phyloP scores from a whole-genome alignment of 1,284 basidiomycete species.

The Ceratobasidium sp. region DNA sequence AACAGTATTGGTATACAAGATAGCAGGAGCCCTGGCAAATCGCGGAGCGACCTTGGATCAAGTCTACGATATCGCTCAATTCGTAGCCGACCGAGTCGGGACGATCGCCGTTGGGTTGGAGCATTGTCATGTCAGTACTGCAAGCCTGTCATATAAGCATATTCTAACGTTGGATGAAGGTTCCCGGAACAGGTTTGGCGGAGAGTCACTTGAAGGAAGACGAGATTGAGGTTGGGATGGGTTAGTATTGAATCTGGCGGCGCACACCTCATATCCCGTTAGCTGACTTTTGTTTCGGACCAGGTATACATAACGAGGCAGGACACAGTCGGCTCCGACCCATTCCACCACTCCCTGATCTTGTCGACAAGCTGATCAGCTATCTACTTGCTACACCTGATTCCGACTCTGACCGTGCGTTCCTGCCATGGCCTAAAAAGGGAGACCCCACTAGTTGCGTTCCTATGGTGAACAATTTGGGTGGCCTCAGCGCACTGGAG shows the following conservation, averaged over 20 bases:
- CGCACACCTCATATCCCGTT: not conserved
- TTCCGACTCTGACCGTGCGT: slow-evolving; percentile 82
- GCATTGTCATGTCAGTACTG: slow-evolving; percentile 78
- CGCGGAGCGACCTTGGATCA: slow-evolving; percentile 77
- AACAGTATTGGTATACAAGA: slow-evolving; percentile 91
- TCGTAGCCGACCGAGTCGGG: slow-evolving; percentile 71
- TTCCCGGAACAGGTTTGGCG: slow-evolving; percentile 78
- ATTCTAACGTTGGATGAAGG: slow-evolving; percentile 56
- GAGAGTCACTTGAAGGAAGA: slow-evolving; percentile 67
- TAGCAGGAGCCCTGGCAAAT: slow-evolving; percentile 85
- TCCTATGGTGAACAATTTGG: slow-evolving; percentile 81
- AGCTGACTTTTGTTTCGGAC: slow-evolving; percentile 1
- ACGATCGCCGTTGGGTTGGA: slow-evolving; percentile 93
- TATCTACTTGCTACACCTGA: slow-evolving; percentile 72
- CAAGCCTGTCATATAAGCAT: not conserved
- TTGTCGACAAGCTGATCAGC: slow-evolving; percentile 77
- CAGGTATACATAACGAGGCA: slow-evolving; percentile 94
- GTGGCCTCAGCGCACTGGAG: slow-evolving; percentile 89
- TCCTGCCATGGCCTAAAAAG: slow-evolving; percentile 77
- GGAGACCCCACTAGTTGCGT: slow-evolving; percentile 62
- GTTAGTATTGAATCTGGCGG: slow-evolving; percentile 47
- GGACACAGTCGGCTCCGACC: slow-evolving; percentile 79
- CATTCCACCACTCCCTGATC: slow-evolving; percentile 72
- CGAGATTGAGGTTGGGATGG: slow-evolving; percentile 86
- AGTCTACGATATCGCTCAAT: slow-evolving; percentile 76